These are phyloP conservation scores for Senna tora DNA, from an alignment of 306 rosid genomes.

Conservation along the genomic window DNA sequence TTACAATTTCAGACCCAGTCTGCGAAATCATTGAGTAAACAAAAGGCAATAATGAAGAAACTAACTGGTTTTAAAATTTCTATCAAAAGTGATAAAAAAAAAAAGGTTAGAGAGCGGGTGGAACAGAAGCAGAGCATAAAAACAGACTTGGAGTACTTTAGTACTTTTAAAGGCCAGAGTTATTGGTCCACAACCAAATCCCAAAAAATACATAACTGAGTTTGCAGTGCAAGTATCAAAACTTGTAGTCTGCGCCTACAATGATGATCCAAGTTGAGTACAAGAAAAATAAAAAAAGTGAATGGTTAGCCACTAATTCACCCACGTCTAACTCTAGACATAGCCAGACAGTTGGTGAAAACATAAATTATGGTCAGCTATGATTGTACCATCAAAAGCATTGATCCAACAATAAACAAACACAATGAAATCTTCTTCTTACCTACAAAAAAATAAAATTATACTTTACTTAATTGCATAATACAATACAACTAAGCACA, in stretches of 20 bases:
- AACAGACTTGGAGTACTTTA: slow-evolving; percentile 42
- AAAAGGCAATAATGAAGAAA: slow-evolving; percentile 6
- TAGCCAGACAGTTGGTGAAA: slow-evolving; percentile 44
- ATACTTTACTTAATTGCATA: slow-evolving; percentile 36
- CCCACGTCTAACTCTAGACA: slow-evolving; percentile 11
- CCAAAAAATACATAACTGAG: slow-evolving; percentile 8
- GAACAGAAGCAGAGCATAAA: slow-evolving; percentile 47
- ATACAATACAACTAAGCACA: slow-evolving; percentile 25
- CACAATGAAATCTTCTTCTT: slow-evolving; percentile 26
- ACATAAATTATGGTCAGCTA: slow-evolving; percentile 41
- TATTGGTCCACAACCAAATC: slow-evolving; percentile 54
- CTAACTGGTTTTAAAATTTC: not conserved
- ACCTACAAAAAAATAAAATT: slow-evolving; percentile 22
- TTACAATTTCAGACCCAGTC: slow-evolving; percentile 32
- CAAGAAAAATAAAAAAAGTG: not conserved
- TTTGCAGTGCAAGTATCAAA: slow-evolving; percentile 32
- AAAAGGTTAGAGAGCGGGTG: slow-evolving; percentile 40
- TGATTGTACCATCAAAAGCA: slow-evolving; percentile 48
- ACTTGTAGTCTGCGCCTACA: slow-evolving; percentile 17
- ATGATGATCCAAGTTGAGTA: slow-evolving; percentile 20
- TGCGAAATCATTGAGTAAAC: slow-evolving; percentile 19
- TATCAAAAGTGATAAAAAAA: slow-evolving; percentile 23
- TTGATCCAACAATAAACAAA: slow-evolving; percentile 45
- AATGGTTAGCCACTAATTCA: slow-evolving; percentile 14
- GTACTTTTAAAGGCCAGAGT: slow-evolving; percentile 46